Evolutionary conservation across 106 monocot genomes (phyloP).

Genomic region (Xerophyta viscosa): DNA sequence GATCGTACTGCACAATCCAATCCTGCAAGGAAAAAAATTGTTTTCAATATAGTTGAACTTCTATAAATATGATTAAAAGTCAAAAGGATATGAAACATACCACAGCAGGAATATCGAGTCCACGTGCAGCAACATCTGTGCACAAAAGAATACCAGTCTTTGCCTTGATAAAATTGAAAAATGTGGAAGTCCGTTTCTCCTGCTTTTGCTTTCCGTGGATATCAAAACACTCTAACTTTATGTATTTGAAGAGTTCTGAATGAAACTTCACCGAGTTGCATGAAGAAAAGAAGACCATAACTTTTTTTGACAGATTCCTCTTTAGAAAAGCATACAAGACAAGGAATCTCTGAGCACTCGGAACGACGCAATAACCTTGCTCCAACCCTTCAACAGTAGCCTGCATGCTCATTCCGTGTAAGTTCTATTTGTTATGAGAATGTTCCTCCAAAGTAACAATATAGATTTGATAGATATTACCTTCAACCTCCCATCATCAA

Average conservation of each 20-base stretch:
- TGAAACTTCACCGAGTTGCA: conserved; percentile 88
- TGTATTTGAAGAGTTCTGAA: conserved; percentile 69
- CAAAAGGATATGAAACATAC: conserved; percentile 25
- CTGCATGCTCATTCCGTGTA: conserved; percentile 28
- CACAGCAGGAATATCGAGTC: conserved; percentile 94
- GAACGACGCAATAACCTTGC: conserved; percentile 79
- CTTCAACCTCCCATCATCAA: conserved; percentile 76
- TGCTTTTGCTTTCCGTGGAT: conserved; percentile 98
- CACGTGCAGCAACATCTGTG: conserved; percentile 96
- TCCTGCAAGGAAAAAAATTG: conserved; percentile 40
- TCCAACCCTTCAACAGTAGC: conserved; percentile 87
- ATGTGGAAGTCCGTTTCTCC: conserved; percentile 74
- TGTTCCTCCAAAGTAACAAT: not conserved
- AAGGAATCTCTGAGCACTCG: conserved; percentile 68
- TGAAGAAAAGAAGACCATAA: conserved; percentile 98
- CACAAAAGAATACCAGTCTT: conserved; percentile 82
- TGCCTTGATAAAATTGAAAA: conserved; percentile 83
- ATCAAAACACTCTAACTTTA: conserved; percentile 66
- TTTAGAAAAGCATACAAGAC: conserved; percentile 83
- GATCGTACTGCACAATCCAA: conserved; percentile 96
- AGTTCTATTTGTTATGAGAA: not conserved
- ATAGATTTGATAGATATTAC: conserved; percentile 16
- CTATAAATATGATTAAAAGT: not conserved
- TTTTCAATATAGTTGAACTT: not conserved
- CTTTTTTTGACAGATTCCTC: conserved; percentile 57